A percentile compares a stretch with the other conserved stretches of the same genome.
These are phyloP conservation scores for Candida chilensis DNA, from an alignment of 805 yeast genomes.

Conservation along the genomic window DNA sequence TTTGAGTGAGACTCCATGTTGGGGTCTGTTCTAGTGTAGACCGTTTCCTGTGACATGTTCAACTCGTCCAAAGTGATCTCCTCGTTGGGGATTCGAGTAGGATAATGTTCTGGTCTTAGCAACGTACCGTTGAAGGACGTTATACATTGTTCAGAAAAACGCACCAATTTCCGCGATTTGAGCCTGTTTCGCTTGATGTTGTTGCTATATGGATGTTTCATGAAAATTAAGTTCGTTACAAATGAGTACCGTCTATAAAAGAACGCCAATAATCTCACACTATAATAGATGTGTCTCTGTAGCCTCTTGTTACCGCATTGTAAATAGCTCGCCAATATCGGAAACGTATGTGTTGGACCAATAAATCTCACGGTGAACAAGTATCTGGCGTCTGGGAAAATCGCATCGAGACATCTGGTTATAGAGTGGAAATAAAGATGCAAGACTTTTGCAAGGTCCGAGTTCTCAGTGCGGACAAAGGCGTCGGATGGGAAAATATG, in stretches of 20 bases:
- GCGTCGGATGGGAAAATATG: background rate
- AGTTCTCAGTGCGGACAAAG: background rate
- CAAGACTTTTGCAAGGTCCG: background rate
- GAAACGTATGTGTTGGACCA: conserved; percentile 1
- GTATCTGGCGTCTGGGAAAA: background rate
- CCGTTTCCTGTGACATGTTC: background rate
- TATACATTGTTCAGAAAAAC: background rate
- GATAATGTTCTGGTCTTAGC: conserved; percentile 2
- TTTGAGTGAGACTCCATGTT: conserved; percentile 1
- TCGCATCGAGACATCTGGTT: background rate
- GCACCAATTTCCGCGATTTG: background rate
- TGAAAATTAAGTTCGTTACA: background rate
- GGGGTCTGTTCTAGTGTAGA: background rate
- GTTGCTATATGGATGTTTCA: background rate
- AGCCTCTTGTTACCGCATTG: too few relatives aligned
- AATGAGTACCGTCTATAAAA: conserved; percentile 1
- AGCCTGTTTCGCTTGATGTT: background rate
- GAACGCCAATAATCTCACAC: background rate
- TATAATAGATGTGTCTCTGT: background rate
- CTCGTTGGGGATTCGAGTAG: background rate
- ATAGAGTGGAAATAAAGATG: background rate
- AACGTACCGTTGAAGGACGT: background rate
- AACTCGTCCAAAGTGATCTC: background rate
- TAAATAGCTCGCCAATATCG: too few relatives aligned
- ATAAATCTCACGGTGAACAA: background rate